Percentiles rank a stretch among this genome's conserved stretches.
Conservation (phyloP, 208 protist genomes). For the Acanthamoeba healyi region DNA sequence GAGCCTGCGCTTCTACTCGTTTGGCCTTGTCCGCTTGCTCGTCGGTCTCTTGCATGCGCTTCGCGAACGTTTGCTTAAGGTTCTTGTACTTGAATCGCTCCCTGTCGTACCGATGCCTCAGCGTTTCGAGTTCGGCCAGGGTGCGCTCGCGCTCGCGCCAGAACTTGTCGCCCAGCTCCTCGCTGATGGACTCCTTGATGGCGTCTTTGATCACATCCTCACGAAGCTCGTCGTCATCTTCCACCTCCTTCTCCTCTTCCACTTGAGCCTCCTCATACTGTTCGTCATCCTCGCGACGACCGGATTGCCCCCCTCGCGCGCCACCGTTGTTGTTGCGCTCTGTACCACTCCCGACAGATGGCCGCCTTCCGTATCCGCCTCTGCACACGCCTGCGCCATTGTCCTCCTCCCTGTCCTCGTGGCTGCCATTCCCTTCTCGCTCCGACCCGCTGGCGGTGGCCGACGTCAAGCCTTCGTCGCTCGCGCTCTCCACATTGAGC, state of each 20-base stretch:
- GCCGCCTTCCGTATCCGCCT: not conserved
- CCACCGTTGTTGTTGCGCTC: not conserved
- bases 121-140: not conserved
- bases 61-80: not conserved
- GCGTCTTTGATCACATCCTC: not conserved
- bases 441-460: not conserved
- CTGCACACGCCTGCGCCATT: not conserved
- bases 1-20: not conserved
- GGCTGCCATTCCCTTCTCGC: not conserved
- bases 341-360: not conserved
- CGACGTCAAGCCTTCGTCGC: not conserved
- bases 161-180: not conserved
- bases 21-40: not conserved
- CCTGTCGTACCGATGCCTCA: not conserved
- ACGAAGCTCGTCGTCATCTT: not conserved
- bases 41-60: not conserved
- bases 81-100: not conserved
- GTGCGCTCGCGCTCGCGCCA: slow-evolving; percentile 3
- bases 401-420: not conserved
- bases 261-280: not conserved
- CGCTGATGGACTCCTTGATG: not conserved
- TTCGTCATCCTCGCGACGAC: not conserved
- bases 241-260: not conserved
- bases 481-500: not conserved
- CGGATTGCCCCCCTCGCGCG: not conserved